A percentile compares a stretch with the other conserved stretches of the same genome.
phyloP scores from a whole-genome alignment of 2,329 filamentous ascomycete species.

The Monilinia polystroma region DNA sequence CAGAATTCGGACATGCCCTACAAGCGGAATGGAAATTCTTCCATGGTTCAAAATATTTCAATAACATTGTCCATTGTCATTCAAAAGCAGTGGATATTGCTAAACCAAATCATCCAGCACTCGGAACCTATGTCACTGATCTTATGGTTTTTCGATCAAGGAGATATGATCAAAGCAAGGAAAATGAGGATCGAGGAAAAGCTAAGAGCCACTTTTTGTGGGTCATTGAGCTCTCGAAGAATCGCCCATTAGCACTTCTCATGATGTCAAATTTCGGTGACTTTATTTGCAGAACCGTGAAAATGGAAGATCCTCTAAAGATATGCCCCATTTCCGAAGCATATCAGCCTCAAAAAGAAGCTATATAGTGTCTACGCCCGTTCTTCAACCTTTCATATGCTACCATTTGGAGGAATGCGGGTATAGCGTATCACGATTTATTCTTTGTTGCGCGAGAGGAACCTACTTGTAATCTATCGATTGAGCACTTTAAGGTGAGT shows the following conservation, averaged over 20 bases:
- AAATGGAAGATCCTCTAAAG: too few species aligned
- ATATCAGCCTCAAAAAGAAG: too few species aligned
- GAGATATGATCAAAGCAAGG: neutral
- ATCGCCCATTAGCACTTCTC: neutral
- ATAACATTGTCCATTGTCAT: neutral
- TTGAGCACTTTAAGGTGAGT: too few species aligned
- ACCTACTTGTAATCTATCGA: too few species aligned
- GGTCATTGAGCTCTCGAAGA: neutral
- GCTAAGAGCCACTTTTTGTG: neutral
- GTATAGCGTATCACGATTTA: too few species aligned
- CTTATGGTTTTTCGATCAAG: neutral
- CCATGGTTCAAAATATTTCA: neutral
- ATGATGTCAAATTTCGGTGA: too few species aligned
- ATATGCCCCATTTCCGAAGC: too few species aligned
- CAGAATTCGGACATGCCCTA: neutral
- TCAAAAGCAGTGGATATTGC: neutral
- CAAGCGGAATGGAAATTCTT: neutral
- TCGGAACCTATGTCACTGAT: neutral
- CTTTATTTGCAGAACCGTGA: too few species aligned
- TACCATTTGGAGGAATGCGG: too few species aligned
- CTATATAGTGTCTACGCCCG: too few species aligned
- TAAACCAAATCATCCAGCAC: neutral
- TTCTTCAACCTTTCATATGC: too few species aligned
- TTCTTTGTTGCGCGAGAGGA: too few species aligned
- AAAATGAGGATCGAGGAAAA: neutral